Evolutionary conservation across 2,329 filamentous ascomycete species (phyloP).

Genomic region (Venturia effusa): DNA sequence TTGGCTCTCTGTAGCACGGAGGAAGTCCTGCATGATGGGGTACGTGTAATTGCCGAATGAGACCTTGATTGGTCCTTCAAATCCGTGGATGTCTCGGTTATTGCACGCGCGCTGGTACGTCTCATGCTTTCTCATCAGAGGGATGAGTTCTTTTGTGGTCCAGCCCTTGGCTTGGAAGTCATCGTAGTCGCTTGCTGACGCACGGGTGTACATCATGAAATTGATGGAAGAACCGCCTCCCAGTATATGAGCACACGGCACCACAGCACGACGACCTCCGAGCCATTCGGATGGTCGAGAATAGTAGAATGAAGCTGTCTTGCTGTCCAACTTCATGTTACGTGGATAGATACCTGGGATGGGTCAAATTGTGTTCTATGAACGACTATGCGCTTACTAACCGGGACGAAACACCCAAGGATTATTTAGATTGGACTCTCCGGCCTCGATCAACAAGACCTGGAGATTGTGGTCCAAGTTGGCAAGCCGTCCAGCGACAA

Average conservation of each 20-base stretch:
- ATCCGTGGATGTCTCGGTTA: constrained; percentile 58
- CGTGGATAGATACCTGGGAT: constrained; percentile 56
- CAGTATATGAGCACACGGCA: constrained; percentile 63
- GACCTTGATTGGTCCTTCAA: constrained; percentile 71
- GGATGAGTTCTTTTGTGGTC: constrained; percentile 63
- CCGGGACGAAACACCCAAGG: constrained; percentile 38
- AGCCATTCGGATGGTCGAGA: constrained; percentile 65
- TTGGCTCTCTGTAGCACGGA: constrained; percentile 60
- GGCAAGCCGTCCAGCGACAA: constrained; percentile 48
- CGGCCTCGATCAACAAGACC: constrained; percentile 60
- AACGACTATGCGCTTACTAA: not conserved
- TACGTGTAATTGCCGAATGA: constrained; percentile 75
- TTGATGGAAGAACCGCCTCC: constrained; percentile 67
- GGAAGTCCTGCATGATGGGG: constrained; percentile 72
- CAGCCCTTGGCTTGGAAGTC: constrained; percentile 74
- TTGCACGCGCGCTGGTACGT: constrained; percentile 53
- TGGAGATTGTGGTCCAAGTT: constrained; percentile 65
- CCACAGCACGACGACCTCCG: constrained; percentile 57
- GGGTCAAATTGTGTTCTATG: constrained; percentile 18
- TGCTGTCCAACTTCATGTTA: constrained; percentile 72
- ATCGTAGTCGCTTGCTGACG: constrained; percentile 63
- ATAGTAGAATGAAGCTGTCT: constrained; percentile 73
- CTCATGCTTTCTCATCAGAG: constrained; percentile 71
- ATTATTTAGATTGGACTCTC: constrained; percentile 66
- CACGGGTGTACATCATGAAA: constrained; percentile 60